Evolutionary conservation across 306 rosid species (phyloP).

Genomic region (Oemleria cerasiformis): DNA sequence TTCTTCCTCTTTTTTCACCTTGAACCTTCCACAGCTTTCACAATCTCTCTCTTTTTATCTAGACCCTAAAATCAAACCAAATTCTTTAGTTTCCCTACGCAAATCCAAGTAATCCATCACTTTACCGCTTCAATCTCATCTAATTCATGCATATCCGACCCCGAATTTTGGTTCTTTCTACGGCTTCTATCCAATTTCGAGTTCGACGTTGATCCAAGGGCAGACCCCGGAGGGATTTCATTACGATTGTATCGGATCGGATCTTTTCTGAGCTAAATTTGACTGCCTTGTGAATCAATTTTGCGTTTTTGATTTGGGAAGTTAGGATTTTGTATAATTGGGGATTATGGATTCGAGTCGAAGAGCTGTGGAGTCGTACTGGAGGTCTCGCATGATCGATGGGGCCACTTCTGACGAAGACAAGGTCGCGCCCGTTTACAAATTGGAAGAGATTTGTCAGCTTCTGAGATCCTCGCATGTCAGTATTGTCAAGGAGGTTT

Average conservation of each 20-base stretch:
- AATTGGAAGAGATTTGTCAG: conserved; percentile 84
- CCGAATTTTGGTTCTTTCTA: not conserved
- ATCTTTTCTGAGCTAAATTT: conserved; percentile 13
- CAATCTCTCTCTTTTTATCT: not conserved
- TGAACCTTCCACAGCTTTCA: conserved; percentile 1
- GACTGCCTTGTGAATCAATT: conserved; percentile 10
- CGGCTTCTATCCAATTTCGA: conserved; percentile 14
- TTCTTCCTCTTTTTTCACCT: conserved; percentile 7
- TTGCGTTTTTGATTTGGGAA: not conserved
- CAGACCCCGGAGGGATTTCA: not conserved
- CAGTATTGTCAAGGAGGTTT: conserved; percentile 86
- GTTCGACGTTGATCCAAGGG: conserved; percentile 2
- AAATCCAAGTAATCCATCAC: not conserved
- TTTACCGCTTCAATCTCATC: not conserved
- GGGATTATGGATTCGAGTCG: conserved; percentile 87
- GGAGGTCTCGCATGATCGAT: conserved; percentile 90
- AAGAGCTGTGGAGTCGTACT: conserved; percentile 95
- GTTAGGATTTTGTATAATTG: conserved; percentile 2
- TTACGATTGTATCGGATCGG: conserved; percentile 19
- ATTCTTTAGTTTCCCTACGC: not conserved
- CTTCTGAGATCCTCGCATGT: conserved; percentile 81
- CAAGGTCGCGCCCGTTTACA: conserved; percentile 87
- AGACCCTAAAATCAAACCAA: conserved; percentile 18
- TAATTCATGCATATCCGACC: not conserved
- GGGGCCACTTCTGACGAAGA: conserved; percentile 89